Conservation (phyloP, 306 rosid genomes). For the Fragaria ananassa region DNA sequence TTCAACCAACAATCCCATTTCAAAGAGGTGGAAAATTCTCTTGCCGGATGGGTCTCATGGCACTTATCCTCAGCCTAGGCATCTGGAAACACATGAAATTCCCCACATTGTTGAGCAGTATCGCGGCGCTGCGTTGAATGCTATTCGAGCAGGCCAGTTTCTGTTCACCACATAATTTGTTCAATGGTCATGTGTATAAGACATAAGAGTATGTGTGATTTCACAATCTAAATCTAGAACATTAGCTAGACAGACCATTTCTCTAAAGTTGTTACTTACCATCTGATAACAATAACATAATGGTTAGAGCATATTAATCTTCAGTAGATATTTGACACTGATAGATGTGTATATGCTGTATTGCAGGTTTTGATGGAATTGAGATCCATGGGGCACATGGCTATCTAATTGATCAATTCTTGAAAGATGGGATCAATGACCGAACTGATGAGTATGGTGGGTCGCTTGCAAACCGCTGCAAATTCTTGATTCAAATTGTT, state of each 20-base stretch:
- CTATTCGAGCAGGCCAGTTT: slow-evolving; percentile 67
- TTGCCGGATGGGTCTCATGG: slow-evolving; percentile 85
- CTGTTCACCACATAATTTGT: background rate
- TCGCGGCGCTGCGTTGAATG: slow-evolving; percentile 56
- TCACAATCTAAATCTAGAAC: background rate
- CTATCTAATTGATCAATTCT: slow-evolving; percentile 55
- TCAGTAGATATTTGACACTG: background rate
- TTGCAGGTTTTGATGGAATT: slow-evolving; percentile 85
- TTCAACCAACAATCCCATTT: slow-evolving; percentile 59
- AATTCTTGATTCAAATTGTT: slow-evolving; percentile 59
- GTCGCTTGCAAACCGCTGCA: slow-evolving; percentile 57
- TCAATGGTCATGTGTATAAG: background rate
- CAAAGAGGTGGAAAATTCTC: slow-evolving; percentile 72
- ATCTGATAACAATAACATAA: background rate
- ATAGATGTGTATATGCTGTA: background rate
- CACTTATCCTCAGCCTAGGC: slow-evolving; percentile 57
- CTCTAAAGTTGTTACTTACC: background rate
- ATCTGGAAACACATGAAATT: slow-evolving; percentile 48
- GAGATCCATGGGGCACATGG: slow-evolving; percentile 97
- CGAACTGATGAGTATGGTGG: slow-evolving; percentile 73
- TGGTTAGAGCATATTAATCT: background rate
- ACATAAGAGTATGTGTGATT: background rate
- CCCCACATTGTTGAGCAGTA: slow-evolving; percentile 65
- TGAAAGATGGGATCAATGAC: slow-evolving; percentile 51
- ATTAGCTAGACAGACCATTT: background rate